Percentiles rank a stretch among this genome's conserved stretches.
Evolutionary conservation across 208 protist species (phyloP).

Genomic region (Crithidia sp.): DNA sequence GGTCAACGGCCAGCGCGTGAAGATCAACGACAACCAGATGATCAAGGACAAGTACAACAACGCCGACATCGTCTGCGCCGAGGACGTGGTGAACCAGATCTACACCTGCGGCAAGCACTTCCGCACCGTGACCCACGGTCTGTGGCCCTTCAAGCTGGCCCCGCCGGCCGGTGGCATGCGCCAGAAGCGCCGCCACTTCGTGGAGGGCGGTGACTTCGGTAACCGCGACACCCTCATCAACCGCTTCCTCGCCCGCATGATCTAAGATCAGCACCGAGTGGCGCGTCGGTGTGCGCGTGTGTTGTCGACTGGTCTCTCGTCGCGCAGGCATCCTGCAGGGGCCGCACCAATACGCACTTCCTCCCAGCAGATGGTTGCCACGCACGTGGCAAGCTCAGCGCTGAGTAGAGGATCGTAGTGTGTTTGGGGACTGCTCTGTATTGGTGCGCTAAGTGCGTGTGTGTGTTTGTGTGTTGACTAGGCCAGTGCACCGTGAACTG

Average conservation of each 20-base stretch:
- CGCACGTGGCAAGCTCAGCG: no score
- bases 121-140: constrained; percentile 96
- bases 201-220: constrained; percentile 99
- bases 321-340: no score
- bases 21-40: constrained; percentile 96
- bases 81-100: constrained; percentile 99
- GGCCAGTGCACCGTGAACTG: background rate
- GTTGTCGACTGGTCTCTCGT: no score
- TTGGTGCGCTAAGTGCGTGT: background rate
- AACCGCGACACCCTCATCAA: constrained; percentile 99
- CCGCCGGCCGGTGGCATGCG: constrained; percentile 96
- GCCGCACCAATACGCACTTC: no score
- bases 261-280: constrained; percentile 69
- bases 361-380: no score
- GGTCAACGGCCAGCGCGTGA: constrained; percentile 97
- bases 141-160: constrained; percentile 99
- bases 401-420: no score
- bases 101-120: constrained; percentile 99
- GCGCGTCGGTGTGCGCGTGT: no score
- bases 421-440: background rate
- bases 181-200: constrained; percentile 97
- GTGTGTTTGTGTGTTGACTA: background rate
- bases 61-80: constrained; percentile 96
- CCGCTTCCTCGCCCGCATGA: constrained; percentile 97
- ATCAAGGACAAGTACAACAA: constrained; percentile 96